Conservation (phyloP, 2,329 filamentous ascomycete species). For the Botrytis hyacinthi region DNA sequence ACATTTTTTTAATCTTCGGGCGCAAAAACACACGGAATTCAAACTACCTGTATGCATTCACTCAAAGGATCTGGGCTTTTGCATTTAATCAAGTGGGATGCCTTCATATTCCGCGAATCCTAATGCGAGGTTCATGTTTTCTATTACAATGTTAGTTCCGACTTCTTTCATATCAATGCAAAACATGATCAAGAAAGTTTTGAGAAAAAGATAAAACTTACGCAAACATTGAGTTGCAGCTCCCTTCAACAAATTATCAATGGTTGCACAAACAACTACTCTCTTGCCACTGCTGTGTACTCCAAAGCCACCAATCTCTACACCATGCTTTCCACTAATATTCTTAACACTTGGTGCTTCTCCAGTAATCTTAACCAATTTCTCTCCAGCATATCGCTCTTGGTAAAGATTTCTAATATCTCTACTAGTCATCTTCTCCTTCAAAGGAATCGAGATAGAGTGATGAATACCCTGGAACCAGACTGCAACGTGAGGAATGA, state of each 20-base stretch:
- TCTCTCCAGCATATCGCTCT: constrained; percentile 92
- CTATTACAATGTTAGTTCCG: constrained; percentile 41
- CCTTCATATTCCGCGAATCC: constrained; percentile 87
- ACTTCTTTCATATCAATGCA: background rate
- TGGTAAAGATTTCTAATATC: constrained; percentile 95
- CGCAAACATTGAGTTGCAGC: constrained; percentile 89
- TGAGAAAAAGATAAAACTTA: constrained; percentile 49
- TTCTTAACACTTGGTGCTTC: constrained; percentile 83
- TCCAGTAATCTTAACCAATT: constrained; percentile 87
- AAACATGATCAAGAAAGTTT: constrained; percentile 17
- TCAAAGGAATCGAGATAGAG: constrained; percentile 86
- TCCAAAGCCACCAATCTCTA: constrained; percentile 95
- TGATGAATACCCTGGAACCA: constrained; percentile 97
- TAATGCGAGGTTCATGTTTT: constrained; percentile 93
- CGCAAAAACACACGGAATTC: constrained; percentile 15
- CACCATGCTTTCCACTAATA: constrained; percentile 80
- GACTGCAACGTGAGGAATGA: constrained; percentile 90
- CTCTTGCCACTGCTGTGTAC: constrained; percentile 86
- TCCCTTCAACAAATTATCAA: constrained; percentile 92
- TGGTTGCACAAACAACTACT: constrained; percentile 90
- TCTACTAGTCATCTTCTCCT: constrained; percentile 81
- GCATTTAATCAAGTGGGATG: constrained; percentile 56
- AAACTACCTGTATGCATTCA: constrained; percentile 19
- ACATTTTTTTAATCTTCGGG: constrained; percentile 6
- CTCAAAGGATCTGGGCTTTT: constrained; percentile 1